Evolutionary conservation across 176 grass and related monocot species (phyloP).

Genomic region (Bromus sterilis): DNA sequence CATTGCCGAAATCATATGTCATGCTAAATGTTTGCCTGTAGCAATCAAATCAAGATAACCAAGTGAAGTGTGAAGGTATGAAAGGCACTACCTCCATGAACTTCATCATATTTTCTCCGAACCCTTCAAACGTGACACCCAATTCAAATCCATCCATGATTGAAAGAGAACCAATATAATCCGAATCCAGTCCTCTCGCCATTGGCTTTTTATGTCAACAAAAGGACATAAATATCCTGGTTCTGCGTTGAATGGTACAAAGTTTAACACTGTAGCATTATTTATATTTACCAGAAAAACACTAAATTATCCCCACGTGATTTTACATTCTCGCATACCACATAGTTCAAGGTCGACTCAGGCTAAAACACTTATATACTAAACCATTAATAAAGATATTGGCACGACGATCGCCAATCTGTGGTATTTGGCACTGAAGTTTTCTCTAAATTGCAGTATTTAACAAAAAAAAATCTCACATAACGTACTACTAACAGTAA

Average conservation of each 20-base stretch:
- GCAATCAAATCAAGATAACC: background rate
- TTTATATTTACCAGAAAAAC: background rate
- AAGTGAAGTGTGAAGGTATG: background rate
- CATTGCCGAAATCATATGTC: background rate
- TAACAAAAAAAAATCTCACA: background rate
- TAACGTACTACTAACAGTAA: background rate
- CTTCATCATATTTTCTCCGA: slow-evolving; percentile 40
- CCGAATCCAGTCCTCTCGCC: slow-evolving; percentile 8
- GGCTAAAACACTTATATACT: background rate
- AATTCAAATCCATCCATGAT: slow-evolving; percentile 25
- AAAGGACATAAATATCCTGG: background rate
- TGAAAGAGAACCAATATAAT: slow-evolving; percentile 19
- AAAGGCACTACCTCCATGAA: slow-evolving; percentile 33
- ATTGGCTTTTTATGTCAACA: slow-evolving; percentile 11
- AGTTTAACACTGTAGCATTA: background rate
- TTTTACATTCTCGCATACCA: background rate
- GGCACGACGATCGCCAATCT: background rate
- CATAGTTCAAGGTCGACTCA: background rate
- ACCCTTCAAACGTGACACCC: slow-evolving; percentile 13
- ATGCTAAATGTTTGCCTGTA: background rate
- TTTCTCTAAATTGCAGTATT: background rate
- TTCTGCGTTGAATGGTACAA: slow-evolving; percentile 7
- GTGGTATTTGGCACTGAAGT: background rate
- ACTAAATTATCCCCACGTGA: background rate
- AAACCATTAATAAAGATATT: background rate